Conservation (phyloP, 768 basidiomycete genomes). For the Phlegmacium glaucopus region DNA sequence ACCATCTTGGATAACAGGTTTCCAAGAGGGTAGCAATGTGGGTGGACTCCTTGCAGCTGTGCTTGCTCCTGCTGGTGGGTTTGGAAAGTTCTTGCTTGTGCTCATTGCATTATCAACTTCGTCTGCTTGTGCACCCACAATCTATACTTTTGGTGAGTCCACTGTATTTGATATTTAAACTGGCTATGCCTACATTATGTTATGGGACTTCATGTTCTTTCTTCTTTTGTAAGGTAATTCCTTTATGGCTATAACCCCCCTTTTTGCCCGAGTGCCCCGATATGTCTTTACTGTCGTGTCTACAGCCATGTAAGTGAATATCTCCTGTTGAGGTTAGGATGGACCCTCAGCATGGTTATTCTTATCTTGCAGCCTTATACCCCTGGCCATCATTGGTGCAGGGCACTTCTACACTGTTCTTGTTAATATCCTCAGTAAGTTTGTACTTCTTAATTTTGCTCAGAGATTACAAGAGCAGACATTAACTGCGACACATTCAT, state of each 20-base stretch:
- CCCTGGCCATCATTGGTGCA: slow-evolving; percentile 67
- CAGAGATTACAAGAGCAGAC: too few relatives aligned
- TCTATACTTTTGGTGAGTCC: slow-evolving; percentile 63
- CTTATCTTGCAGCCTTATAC: too few relatives aligned
- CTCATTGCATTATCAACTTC: slow-evolving; percentile 71
- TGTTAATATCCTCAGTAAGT: slow-evolving; percentile 59
- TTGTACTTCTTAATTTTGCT: too few relatives aligned
- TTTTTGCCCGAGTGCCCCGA: slow-evolving; percentile 53
- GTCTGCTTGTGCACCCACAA: slow-evolving; percentile 70
- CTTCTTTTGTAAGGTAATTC: slow-evolving; percentile 38
- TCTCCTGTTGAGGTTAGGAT: not conserved
- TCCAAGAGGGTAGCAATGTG: slow-evolving; percentile 47
- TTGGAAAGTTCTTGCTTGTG: slow-evolving; percentile 70
- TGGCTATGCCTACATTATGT: not conserved
- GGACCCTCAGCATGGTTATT: too few relatives aligned
- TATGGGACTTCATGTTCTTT: not conserved
- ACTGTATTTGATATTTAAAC: not conserved
- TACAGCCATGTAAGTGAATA: slow-evolving; percentile 54
- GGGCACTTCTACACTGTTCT: slow-evolving; percentile 62
- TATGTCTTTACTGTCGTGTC: slow-evolving; percentile 66
- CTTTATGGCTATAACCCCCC: slow-evolving; percentile 65
- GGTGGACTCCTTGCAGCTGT: slow-evolving; percentile 65
- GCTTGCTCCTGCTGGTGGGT: slow-evolving; percentile 55
- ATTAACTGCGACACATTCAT: too few relatives aligned
- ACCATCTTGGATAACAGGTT: slow-evolving; percentile 53